Evolutionary conservation across 352 stramenopile genomes (phyloP).

Genomic region (Achlya hypogyna): DNA sequence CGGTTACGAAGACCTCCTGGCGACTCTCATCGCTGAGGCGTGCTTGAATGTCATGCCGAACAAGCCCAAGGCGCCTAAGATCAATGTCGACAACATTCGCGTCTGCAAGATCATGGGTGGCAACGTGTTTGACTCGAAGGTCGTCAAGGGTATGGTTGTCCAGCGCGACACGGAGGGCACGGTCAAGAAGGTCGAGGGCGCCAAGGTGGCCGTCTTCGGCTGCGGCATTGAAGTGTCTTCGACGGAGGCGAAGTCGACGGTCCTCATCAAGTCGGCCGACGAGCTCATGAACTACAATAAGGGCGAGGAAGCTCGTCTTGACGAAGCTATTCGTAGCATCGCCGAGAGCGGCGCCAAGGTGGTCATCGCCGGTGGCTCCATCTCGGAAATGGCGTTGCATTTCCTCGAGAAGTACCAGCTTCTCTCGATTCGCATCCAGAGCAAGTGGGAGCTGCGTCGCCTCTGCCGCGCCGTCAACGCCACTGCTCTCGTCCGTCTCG

Average conservation of each 20-base stretch:
- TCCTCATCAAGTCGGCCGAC: conserved; percentile 98
- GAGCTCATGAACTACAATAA: conserved; percentile 99
- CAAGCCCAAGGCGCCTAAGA: conserved; percentile 68
- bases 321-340: conserved; percentile 96
- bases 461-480: conserved; percentile 95
- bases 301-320: conserved; percentile 96
- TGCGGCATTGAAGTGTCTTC: conserved; percentile 94
- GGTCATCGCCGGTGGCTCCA: conserved; percentile 93
- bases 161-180: conserved; percentile 89
- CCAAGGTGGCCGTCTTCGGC: conserved; percentile 96
- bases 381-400: conserved; percentile 98
- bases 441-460: conserved; percentile 98
- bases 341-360: conserved; percentile 93
- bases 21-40: conserved; percentile 91
- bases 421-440: conserved; percentile 95
- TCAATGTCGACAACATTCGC: conserved; percentile 98
- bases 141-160: conserved; percentile 98
- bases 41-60: conserved; percentile 91
- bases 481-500: conserved; percentile 95
- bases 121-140: conserved; percentile 90
- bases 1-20: conserved; percentile 92
- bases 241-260: conserved; percentile 98
- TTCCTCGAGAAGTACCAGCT: conserved; percentile 98
- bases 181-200: conserved; percentile 85
- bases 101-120: conserved; percentile 97